Percentiles rank a stretch among this genome's conserved stretches.
phyloP scores from a whole-genome alignment of 352 stramenopile genomes.

The Pythium rishiriense region DNA sequence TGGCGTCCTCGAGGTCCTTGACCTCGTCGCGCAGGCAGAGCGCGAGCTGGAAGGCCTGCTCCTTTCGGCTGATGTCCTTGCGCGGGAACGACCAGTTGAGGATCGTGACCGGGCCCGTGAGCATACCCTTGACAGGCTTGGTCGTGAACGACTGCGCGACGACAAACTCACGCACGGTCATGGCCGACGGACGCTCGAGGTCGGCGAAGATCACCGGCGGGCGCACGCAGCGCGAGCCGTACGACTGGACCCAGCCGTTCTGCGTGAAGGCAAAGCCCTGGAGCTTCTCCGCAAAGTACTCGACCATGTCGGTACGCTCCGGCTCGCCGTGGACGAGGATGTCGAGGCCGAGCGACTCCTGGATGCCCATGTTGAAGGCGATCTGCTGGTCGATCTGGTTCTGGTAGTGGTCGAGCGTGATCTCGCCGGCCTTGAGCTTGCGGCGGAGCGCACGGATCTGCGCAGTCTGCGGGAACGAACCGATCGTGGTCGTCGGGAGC shows the following conservation, averaged over 20 bases:
- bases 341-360: slow-evolving; percentile 91
- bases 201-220: slow-evolving; percentile 92
- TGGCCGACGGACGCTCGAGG: slow-evolving; percentile 77
- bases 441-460: slow-evolving; percentile 73
- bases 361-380: slow-evolving; percentile 88
- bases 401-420: slow-evolving; percentile 64
- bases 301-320: slow-evolving; percentile 94
- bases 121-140: slow-evolving; percentile 94
- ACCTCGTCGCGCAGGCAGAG: slow-evolving; percentile 91
- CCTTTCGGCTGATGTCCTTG: slow-evolving; percentile 88
- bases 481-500: slow-evolving; percentile 93
- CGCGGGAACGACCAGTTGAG: slow-evolving; percentile 96
- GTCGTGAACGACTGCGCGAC: slow-evolving; percentile 89
- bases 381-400: slow-evolving; percentile 92
- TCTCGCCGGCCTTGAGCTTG: slow-evolving; percentile 54
- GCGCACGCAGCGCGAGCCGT: slow-evolving; percentile 91
- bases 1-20: slow-evolving; percentile 86
- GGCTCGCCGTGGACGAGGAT: slow-evolving; percentile 94
- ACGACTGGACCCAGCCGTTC: slow-evolving; percentile 94
- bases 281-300: slow-evolving; percentile 95
- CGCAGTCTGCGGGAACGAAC: slow-evolving; percentile 93
- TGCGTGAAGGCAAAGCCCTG: slow-evolving; percentile 91
- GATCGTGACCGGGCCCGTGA: slow-evolving; percentile 93
- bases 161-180: slow-evolving; percentile 91
- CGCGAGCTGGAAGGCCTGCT: slow-evolving; percentile 89